Base-by-base conservation (phyloP, 164 flowering plant species). In the Cinnamomum micranthum region DNA sequence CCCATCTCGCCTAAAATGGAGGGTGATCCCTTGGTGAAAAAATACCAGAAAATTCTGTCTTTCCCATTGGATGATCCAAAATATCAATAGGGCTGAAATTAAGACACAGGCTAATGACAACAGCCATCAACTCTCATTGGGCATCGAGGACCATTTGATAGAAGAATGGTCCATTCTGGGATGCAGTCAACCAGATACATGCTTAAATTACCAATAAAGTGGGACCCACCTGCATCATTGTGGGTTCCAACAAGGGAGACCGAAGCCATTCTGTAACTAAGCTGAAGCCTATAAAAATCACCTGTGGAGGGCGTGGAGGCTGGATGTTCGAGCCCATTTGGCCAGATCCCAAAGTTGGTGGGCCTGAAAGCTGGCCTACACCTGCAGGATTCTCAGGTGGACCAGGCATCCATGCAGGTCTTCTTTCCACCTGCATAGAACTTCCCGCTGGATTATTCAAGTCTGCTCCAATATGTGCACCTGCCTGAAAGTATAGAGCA, bases 381-480 rank as follows among this genome's bases (percentile, higher is more conserved):
- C 51, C 81, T 31, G 77, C 19, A 27, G 86, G 50, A 74, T 78
- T 84, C 23, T 92, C 95, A 63, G 84, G 84, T 15, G 75, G 84
- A 23, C 85, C 88, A 68, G 91, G 82, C 77, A 82, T 81, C 97
- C 97, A 88, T 47, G 88, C 47, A 64, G 87, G 76, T 77, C 84
- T 88, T 81, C 91, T 86, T 25, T 89, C 97, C 27, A 76, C 76
- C 72, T 87, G 94, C 88, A 82, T 84, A 31, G 93, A 77, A 79
- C 76, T 80, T 75, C 87, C 89, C 50, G 41, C 79, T 80, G 86
- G 89, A 81, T 68, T 82, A 81, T 74, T 80, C 79, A 84, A 89
- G 23, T 92, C 94, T 25, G 81, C 41, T 27, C 88, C 89, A 22
- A 86, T 64, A 73, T 83, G 92, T 15, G 84, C 71, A 76, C 88